These are phyloP conservation scores for Schizochytrium sp. DNA, from an alignment of 108 stramenopile species.

Conservation along the genomic window DNA sequence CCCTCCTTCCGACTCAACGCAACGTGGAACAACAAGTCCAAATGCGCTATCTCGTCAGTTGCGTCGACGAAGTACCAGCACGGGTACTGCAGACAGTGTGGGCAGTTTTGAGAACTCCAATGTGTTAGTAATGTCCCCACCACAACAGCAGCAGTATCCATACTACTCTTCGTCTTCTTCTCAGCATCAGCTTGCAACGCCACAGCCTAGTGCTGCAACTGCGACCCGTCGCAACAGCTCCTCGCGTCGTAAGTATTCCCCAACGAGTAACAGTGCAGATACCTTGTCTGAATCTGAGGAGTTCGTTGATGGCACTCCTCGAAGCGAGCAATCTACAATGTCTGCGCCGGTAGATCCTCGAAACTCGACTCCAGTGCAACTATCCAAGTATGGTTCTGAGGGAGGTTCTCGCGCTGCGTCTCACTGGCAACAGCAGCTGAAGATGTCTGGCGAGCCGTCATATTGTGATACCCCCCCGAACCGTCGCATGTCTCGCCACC, in stretches of 20 bases:
- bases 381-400: neutral
- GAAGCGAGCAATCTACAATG: neutral
- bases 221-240: neutral
- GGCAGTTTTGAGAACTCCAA: neutral
- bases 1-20: neutral
- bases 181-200: neutral
- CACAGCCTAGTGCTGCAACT: neutral
- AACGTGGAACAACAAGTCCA: neutral
- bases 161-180: too few relatives aligned
- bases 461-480: constrained; percentile 4
- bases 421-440: constrained; percentile 13
- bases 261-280: neutral
- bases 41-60: neutral
- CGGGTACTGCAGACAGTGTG: neutral
- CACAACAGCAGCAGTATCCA: neutral
- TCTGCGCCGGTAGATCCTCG: neutral
- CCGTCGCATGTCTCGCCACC: neutral
- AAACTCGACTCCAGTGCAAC: neutral
- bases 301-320: neutral
- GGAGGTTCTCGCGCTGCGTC: neutral
- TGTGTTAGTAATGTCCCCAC: neutral
- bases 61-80: constrained; percentile 9
- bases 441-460: neutral
- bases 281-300: neutral
- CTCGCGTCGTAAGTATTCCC: neutral